Conservation (phyloP, 345 rosid species). For the Syzygium jambos region DNA sequence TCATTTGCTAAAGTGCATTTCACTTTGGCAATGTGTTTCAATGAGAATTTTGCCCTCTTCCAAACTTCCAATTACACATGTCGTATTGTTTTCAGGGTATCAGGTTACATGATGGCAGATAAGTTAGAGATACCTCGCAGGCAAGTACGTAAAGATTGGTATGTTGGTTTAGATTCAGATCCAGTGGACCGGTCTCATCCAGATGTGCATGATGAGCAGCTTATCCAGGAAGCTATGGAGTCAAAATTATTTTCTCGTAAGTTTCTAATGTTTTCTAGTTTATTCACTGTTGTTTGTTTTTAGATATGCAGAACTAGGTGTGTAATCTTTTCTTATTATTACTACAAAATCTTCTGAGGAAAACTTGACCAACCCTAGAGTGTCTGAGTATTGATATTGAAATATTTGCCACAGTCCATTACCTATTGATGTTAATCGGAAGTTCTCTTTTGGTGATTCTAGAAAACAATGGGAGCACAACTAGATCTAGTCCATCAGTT, state of each 20-base stretch:
- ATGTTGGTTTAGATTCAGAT: conserved; percentile 76
- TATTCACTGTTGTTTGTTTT: not conserved
- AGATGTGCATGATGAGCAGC: conserved; percentile 70
- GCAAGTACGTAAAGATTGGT: conserved; percentile 82
- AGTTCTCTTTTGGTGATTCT: conserved; percentile 8
- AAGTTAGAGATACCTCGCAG: conserved; percentile 89
- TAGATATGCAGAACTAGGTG: not conserved
- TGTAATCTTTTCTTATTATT: not conserved
- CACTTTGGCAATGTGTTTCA: not conserved
- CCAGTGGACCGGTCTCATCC: conserved; percentile 96
- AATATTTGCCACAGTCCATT: not conserved
- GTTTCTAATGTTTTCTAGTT: conserved; percentile 12
- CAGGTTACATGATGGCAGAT: conserved; percentile 95
- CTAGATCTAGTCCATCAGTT: conserved; percentile 29
- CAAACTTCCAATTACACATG: not conserved
- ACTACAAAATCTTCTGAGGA: not conserved
- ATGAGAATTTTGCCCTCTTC: not conserved
- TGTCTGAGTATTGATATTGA: not conserved
- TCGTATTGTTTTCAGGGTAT: conserved; percentile 41
- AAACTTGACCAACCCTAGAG: not conserved
- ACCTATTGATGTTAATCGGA: not conserved
- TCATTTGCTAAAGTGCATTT: not conserved
- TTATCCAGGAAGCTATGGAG: conserved; percentile 56
- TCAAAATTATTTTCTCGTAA: conserved; percentile 42
- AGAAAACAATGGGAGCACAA: conserved; percentile 41